phyloP scores from a whole-genome alignment of 2,329 filamentous ascomycete species.

The Fusarium circinatum region DNA sequence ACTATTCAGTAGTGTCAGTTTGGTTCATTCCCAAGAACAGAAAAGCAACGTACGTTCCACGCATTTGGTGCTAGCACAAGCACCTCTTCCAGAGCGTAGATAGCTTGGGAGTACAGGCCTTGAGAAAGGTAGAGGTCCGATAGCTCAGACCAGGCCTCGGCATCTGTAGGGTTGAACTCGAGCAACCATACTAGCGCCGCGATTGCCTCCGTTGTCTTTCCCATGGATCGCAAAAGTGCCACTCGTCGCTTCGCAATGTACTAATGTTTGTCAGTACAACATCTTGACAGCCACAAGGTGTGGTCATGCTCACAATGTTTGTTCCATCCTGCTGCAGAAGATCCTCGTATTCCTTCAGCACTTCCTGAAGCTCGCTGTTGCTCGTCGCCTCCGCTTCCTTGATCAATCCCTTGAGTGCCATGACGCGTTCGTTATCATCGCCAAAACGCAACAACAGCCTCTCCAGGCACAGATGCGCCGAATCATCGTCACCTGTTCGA shows the following conservation, averaged over 20 bases:
- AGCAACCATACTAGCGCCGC: constrained; percentile 78
- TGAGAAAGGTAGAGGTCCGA: constrained; percentile 86
- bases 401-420: constrained; percentile 83
- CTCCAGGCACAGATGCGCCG: constrained; percentile 79
- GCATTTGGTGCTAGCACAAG: constrained; percentile 87
- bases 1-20: constrained; percentile 58
- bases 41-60: constrained; percentile 79
- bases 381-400: constrained; percentile 83
- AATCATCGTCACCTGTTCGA: constrained; percentile 82
- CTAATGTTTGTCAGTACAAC: constrained; percentile 56
- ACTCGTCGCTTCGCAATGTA: constrained; percentile 87
- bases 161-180: constrained; percentile 87
- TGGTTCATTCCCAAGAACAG: background rate
- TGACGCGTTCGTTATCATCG: constrained; percentile 82
- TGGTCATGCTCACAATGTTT: constrained; percentile 73
- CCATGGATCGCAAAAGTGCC: constrained; percentile 80
- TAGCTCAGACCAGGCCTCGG: constrained; percentile 93
- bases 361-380: constrained; percentile 70
- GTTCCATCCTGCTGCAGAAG: constrained; percentile 78
- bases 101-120: constrained; percentile 82
- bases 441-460: constrained; percentile 85
- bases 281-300: background rate
- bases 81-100: constrained; percentile 91
- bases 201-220: constrained; percentile 77
- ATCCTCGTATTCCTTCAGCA: constrained; percentile 81